Evolutionary conservation across 2,329 filamentous ascomycete genomes (phyloP).

Genomic region (Scorias spongiosa): DNA sequence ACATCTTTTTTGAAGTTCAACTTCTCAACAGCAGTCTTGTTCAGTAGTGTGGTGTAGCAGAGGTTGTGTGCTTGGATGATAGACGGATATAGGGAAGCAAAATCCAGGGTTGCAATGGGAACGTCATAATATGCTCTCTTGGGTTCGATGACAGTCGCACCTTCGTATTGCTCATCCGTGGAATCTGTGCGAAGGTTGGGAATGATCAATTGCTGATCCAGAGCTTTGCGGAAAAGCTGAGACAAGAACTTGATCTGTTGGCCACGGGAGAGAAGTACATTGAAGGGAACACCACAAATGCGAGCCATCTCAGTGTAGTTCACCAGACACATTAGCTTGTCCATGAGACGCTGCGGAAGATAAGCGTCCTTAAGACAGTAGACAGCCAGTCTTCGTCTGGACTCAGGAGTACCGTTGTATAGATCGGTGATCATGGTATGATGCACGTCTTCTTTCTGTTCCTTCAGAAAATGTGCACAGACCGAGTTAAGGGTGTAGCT

Average conservation of each 20-base stretch:
- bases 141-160: constrained; percentile 94
- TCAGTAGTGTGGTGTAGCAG: constrained; percentile 88
- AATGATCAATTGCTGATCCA: constrained; percentile 86
- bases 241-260: constrained; percentile 98
- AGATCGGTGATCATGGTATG: constrained; percentile 98
- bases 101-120: constrained; percentile 93
- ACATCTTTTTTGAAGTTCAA: constrained; percentile 69
- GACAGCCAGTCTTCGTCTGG: constrained; percentile 72
- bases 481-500: constrained; percentile 98
- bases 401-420: constrained; percentile 91
- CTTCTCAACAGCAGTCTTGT: constrained; percentile 61
- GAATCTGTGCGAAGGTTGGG: constrained; percentile 62
- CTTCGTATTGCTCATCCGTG: constrained; percentile 82
- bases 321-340: constrained; percentile 94
- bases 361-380: constrained; percentile 98
- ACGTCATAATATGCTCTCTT: constrained; percentile 87
- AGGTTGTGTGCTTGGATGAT: constrained; percentile 98
- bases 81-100: constrained; percentile 93
- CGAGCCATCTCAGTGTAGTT: constrained; percentile 99
- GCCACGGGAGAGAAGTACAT: constrained; percentile 76
- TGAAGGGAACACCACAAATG: constrained; percentile 97
- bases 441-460: constrained; percentile 98
- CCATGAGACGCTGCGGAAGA: constrained; percentile 82
- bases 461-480: constrained; percentile 81
- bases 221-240: constrained; percentile 86